phyloP scores from a whole-genome alignment of 495 filamentous ascomycete species.

The Penicillium argentinense region DNA sequence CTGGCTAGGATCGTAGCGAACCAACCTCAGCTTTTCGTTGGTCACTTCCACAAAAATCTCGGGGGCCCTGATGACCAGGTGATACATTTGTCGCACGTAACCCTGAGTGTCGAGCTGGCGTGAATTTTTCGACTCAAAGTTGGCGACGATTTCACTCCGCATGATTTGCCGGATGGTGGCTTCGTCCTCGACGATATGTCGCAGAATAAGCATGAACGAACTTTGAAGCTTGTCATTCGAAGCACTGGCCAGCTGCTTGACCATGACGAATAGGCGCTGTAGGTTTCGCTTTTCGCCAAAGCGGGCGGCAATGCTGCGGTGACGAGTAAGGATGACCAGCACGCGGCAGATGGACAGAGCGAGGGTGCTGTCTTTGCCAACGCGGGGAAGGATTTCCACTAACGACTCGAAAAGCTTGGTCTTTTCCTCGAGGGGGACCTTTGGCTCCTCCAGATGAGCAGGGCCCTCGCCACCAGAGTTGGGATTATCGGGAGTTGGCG shows the following conservation, averaged over 20 bases:
- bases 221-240: constrained; percentile 74
- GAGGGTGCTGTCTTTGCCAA: constrained; percentile 82
- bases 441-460: constrained; percentile 58
- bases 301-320: constrained; percentile 66
- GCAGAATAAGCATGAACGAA: constrained; percentile 80
- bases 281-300: constrained; percentile 87
- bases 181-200: constrained; percentile 94
- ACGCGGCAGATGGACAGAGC: constrained; percentile 81
- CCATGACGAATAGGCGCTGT: constrained; percentile 88
- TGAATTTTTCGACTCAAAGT: constrained; percentile 63
- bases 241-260: constrained; percentile 80
- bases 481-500: constrained; percentile 58
- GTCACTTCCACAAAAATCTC: constrained; percentile 89
- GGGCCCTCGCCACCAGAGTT: constrained; percentile 47
- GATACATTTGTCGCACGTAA: constrained; percentile 76
- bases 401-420: constrained; percentile 69
- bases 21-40: constrained; percentile 77
- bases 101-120: constrained; percentile 65
- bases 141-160: constrained; percentile 80
- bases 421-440: constrained; percentile 66
- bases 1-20: constrained; percentile 58
- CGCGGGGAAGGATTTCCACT: constrained; percentile 75
- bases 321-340: constrained; percentile 86
- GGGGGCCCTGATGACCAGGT: constrained; percentile 80
- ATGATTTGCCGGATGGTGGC: constrained; percentile 89